Percentiles rank a stretch among this genome's conserved stretches.
phyloP scores from a whole-genome alignment of 2,329 filamentous ascomycete species.

The Pseudogymnoascus pannorum region DNA sequence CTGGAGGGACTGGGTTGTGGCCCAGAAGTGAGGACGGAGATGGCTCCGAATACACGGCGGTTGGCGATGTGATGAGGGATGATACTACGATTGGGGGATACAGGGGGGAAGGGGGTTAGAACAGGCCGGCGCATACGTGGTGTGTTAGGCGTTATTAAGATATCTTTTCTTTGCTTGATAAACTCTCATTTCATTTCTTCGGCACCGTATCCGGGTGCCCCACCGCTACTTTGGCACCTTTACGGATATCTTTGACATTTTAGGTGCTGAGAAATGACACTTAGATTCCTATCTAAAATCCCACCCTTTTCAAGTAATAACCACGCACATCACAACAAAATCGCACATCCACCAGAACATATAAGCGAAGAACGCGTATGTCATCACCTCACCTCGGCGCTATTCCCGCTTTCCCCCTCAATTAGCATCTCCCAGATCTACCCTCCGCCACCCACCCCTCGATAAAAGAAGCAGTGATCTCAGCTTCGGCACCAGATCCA shows the following conservation, averaged over 20 bases:
- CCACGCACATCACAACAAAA: background rate
- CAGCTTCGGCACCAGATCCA: background rate
- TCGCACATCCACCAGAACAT: background rate
- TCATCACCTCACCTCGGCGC: background rate
- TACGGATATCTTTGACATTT: background rate
- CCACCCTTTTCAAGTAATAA: background rate
- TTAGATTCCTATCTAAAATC: too few species aligned
- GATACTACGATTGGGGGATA: background rate
- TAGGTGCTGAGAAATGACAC: background rate
- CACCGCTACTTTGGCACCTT: background rate
- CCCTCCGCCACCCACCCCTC: background rate
- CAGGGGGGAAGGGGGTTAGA: background rate
- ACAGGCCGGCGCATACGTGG: background rate
- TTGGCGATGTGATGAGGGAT: background rate
- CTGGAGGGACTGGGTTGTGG: constrained; percentile 66
- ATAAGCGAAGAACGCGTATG: background rate
- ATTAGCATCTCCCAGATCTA: background rate
- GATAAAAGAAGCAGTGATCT: background rate
- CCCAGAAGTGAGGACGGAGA: constrained; percentile 4
- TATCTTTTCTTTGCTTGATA: background rate
- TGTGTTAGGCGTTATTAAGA: background rate
- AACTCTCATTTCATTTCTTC: background rate
- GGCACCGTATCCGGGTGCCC: background rate
- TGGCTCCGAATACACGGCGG: background rate
- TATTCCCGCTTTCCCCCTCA: background rate